Evolutionary conservation across 176 grass and related monocot species (phyloP), one percentile per base, ranked within the genome.

Genomic region (Areca catechu): DNA sequence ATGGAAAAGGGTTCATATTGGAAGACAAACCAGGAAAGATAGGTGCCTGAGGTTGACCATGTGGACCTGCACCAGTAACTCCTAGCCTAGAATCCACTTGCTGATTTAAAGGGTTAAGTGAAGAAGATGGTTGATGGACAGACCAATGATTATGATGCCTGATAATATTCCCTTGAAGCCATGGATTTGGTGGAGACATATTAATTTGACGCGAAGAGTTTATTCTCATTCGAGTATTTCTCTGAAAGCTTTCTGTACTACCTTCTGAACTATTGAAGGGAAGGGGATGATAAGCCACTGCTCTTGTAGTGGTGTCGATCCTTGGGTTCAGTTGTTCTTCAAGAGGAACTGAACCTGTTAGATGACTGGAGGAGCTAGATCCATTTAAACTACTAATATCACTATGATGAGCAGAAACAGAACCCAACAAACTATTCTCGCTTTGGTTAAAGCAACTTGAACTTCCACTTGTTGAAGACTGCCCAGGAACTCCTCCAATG

Each of bases 221-320:
- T 19, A 54, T 54, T 22, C 53, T 54, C 53, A 54, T 54, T 54
- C 53, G 53, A 22, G 53, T 54, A 21, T 54, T 54, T 10, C 53
- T 54, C 18, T 54, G 53, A 21, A 54, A 54, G 19, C 20, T 20
- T 20, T 54, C 53, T 54, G 53, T 14, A 22, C 14, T 54, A 22
- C 53, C 17, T 20, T 19, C 20, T 10, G 20, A 19, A 54, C 3
- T 20, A 20, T 21, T 21, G 7, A 54, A 22, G 18, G 53, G 20
- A 54, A 22, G 53, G 20, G 12, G 6, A 20, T 54, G 4, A 54
- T 19, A 22, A 54, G 18, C 20, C 53, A 54, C 18, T 54, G 53
- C 19, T 54, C 53, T 54, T 21, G 19, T 54, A 54, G 3, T 21
- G 20, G 53, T 9, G 3, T 54, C 19, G 14, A 21, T 54, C 53